Conservation (phyloP, 2,329 filamentous ascomycete species). For the Colletotrichum godetiae region DNA sequence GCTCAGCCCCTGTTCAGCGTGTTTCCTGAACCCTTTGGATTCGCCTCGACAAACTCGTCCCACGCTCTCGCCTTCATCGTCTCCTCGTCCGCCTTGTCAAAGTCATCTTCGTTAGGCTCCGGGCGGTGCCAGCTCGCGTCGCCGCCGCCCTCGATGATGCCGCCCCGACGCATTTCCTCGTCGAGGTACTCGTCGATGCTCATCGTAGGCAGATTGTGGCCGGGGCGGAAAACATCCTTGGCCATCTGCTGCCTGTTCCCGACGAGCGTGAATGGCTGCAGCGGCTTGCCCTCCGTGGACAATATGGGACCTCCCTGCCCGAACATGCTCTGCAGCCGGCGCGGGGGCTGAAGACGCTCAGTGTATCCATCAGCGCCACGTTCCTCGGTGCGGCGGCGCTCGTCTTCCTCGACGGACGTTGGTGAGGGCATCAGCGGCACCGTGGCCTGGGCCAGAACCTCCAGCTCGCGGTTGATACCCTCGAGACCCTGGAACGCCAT, state of each 20-base stretch:
- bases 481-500: slow-evolving; percentile 90
- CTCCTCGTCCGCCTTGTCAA: slow-evolving; percentile 87
- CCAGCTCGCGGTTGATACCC: slow-evolving; percentile 83
- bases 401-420: slow-evolving; percentile 60
- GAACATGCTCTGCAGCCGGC: slow-evolving; percentile 59
- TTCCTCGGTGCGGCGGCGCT: slow-evolving; percentile 49
- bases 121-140: slow-evolving; percentile 75
- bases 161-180: slow-evolving; percentile 85
- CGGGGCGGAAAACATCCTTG: slow-evolving; percentile 85
- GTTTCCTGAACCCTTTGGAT: slow-evolving; percentile 86
- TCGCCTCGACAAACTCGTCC: slow-evolving; percentile 94
- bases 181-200: slow-evolving; percentile 97
- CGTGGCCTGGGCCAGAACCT: slow-evolving; percentile 83
- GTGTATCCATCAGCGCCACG: slow-evolving; percentile 66
- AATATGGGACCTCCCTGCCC: slow-evolving; percentile 76
- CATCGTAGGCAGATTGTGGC: slow-evolving; percentile 97
- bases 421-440: slow-evolving; percentile 56
- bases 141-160: slow-evolving; percentile 91
- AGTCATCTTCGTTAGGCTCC: slow-evolving; percentile 88
- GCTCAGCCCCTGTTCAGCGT: slow-evolving; percentile 79
- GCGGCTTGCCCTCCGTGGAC: slow-evolving; percentile 81
- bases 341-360: slow-evolving; percentile 78
- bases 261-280: slow-evolving; percentile 90
- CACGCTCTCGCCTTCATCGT: slow-evolving; percentile 94
- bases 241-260: slow-evolving; percentile 80